phyloP scores from a whole-genome alignment of 257 asterid species.

The Solanum dulcamara region DNA sequence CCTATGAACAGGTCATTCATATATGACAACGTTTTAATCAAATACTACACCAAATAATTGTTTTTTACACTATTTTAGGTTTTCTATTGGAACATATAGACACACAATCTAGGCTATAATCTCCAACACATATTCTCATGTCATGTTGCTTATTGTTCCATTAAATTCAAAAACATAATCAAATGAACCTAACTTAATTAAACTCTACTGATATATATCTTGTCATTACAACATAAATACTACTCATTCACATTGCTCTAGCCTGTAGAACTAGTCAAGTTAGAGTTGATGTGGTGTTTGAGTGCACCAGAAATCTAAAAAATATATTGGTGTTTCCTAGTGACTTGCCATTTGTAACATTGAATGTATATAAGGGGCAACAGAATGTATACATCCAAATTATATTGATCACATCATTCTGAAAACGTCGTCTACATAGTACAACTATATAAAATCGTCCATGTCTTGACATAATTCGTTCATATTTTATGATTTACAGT shows the following conservation, averaged over 20 bases:
- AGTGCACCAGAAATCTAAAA: background rate
- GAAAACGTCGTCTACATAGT: background rate
- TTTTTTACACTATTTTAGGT: background rate
- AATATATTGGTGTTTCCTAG: background rate
- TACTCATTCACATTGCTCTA: background rate
- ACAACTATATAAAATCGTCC: background rate
- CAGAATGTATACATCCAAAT: background rate
- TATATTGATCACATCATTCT: background rate
- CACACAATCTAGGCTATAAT: background rate
- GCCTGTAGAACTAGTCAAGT: background rate
- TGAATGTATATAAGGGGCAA: background rate
- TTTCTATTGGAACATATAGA: background rate
- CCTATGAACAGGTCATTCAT: background rate
- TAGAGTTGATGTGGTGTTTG: background rate
- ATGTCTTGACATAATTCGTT: constrained; percentile 7
- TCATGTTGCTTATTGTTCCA: background rate
- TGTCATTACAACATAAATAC: background rate
- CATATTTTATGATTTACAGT: constrained; percentile 9
- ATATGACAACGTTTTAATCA: background rate
- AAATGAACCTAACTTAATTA: background rate
- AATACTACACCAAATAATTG: background rate
- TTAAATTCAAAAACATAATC: background rate
- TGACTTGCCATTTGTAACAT: background rate
- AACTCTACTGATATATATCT: background rate
- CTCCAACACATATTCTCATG: background rate